Conservation (phyloP, 371 early-diverging fungal species). For the Syncephalastrum monosporum region DNA sequence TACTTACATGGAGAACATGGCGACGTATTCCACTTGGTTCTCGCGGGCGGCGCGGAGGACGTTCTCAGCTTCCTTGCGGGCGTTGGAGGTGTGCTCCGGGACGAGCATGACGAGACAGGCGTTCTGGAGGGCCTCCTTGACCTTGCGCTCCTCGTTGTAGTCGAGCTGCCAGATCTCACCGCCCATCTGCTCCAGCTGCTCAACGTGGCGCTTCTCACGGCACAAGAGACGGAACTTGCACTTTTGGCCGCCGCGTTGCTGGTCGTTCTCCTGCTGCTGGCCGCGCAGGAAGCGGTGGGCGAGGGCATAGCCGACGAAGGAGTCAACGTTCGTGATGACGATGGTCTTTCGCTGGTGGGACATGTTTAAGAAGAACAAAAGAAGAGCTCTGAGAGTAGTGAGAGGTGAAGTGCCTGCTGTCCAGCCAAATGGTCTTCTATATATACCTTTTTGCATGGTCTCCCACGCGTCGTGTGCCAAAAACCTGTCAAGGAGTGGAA, state of each 20-base stretch:
- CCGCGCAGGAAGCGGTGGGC: slow-evolving; percentile 30
- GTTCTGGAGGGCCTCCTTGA: slow-evolving; percentile 20
- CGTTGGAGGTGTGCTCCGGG: slow-evolving; percentile 30
- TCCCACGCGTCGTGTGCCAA: slow-evolving; percentile 6
- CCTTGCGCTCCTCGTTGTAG: slow-evolving; percentile 28
- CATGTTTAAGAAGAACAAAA: slow-evolving; percentile 16
- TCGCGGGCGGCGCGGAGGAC: slow-evolving; percentile 26
- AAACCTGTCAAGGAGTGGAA: too few species aligned
- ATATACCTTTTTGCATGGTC: slow-evolving; percentile 3
- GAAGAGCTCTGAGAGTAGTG: slow-evolving; percentile 1
- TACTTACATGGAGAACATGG: slow-evolving; percentile 35
- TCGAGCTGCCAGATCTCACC: slow-evolving; percentile 31
- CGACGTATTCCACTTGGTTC: slow-evolving; percentile 25
- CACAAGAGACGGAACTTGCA: slow-evolving; percentile 30
- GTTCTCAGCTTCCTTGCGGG: slow-evolving; percentile 31
- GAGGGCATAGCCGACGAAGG: slow-evolving; percentile 32
- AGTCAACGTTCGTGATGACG: slow-evolving; percentile 39
- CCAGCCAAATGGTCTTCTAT: neutral
- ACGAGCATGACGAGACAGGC: slow-evolving; percentile 21
- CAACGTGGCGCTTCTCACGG: slow-evolving; percentile 21
- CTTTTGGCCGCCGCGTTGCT: neutral
- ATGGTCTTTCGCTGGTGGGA: slow-evolving; percentile 20
- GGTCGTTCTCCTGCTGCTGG: slow-evolving; percentile 1
- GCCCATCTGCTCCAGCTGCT: slow-evolving; percentile 26
- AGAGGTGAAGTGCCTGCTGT: neutral